Evolutionary conservation across 768 basidiomycete species (phyloP).

Genomic region (Leccinum truebloodii): DNA sequence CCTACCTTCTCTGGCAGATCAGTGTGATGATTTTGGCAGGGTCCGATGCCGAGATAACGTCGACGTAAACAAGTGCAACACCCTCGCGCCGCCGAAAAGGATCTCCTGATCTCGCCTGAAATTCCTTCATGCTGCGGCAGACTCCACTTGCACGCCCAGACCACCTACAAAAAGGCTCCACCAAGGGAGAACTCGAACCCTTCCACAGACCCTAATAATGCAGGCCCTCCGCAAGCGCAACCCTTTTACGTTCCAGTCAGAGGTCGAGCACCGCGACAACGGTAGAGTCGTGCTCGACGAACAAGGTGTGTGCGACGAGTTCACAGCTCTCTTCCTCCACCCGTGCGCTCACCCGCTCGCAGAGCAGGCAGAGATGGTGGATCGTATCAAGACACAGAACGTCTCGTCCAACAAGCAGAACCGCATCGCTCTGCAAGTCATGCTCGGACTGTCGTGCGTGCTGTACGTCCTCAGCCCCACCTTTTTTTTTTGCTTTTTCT

Average conservation of each 20-base stretch:
- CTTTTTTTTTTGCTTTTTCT: not conserved
- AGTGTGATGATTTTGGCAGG: not conserved
- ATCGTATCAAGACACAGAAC: conserved; percentile 47
- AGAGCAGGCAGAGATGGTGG: conserved; percentile 67
- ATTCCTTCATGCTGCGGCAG: not conserved
- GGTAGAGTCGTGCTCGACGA: conserved; percentile 47
- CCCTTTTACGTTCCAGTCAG: conserved; percentile 42
- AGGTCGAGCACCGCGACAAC: conserved; percentile 29
- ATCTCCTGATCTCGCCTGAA: conserved; percentile 1
- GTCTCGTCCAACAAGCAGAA: conserved; percentile 44
- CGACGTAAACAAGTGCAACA: conserved; percentile 21
- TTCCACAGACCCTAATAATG: conserved; percentile 15
- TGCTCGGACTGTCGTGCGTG: conserved; percentile 45
- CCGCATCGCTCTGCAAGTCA: conserved; percentile 38
- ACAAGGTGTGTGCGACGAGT: conserved; percentile 39
- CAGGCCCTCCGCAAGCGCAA: conserved; percentile 44
- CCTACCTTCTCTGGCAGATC: not conserved
- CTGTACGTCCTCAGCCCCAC: conserved; percentile 41
- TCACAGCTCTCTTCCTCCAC: not conserved
- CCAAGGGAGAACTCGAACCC: conserved; percentile 3
- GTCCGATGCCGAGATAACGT: not conserved
- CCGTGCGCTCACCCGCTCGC: conserved; percentile 6
- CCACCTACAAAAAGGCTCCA: conserved; percentile 12
- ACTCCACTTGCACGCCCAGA: conserved; percentile 1
- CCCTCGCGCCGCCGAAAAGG: conserved; percentile 13